Evolutionary conservation across 768 basidiomycete genomes (phyloP).

Genomic region (Psilocybe subaeruginosa): DNA sequence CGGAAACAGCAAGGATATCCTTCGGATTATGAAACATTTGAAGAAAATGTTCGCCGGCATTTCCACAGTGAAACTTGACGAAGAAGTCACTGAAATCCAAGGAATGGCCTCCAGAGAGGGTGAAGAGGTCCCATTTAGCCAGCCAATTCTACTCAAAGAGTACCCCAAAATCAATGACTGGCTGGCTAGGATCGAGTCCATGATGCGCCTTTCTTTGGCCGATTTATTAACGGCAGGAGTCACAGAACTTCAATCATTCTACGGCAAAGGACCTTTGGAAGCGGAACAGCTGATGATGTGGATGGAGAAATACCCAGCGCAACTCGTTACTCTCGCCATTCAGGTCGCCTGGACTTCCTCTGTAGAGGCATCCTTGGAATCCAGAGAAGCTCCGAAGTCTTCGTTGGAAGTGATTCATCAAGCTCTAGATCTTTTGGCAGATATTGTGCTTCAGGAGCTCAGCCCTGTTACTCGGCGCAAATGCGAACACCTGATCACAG

Average conservation of each 20-base stretch:
- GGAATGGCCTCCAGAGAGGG: slow-evolving; percentile 97
- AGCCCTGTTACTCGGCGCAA: slow-evolving; percentile 91
- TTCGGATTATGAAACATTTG: slow-evolving; percentile 98
- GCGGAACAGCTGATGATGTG: slow-evolving; percentile 78
- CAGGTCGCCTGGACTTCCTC: slow-evolving; percentile 94
- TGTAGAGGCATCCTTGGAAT: slow-evolving; percentile 73
- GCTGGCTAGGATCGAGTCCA: slow-evolving; percentile 88
- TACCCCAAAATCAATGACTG: slow-evolving; percentile 99
- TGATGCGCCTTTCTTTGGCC: slow-evolving; percentile 92
- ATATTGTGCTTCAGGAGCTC: slow-evolving; percentile 92
- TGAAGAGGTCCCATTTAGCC: slow-evolving; percentile 86
- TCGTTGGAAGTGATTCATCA: slow-evolving; percentile 77
- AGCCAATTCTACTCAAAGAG: slow-evolving; percentile 86
- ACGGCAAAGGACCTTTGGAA: slow-evolving; percentile 65
- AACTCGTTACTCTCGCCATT: slow-evolving; percentile 92
- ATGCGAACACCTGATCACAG: slow-evolving; percentile 98
- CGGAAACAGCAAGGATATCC: slow-evolving; percentile 98
- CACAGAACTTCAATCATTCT: slow-evolving; percentile 78
- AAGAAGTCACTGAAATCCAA: slow-evolving; percentile 84
- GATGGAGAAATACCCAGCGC: slow-evolving; percentile 95
- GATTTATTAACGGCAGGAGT: slow-evolving; percentile 81
- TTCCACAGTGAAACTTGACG: slow-evolving; percentile 85
- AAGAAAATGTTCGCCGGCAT: slow-evolving; percentile 99
- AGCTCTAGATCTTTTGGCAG: slow-evolving; percentile 93
- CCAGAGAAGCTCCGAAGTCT: slow-evolving; percentile 54